Base-by-base conservation (phyloP, 495 filamentous ascomycete genomes). In the Beverwykella pulmonaria region DNA sequence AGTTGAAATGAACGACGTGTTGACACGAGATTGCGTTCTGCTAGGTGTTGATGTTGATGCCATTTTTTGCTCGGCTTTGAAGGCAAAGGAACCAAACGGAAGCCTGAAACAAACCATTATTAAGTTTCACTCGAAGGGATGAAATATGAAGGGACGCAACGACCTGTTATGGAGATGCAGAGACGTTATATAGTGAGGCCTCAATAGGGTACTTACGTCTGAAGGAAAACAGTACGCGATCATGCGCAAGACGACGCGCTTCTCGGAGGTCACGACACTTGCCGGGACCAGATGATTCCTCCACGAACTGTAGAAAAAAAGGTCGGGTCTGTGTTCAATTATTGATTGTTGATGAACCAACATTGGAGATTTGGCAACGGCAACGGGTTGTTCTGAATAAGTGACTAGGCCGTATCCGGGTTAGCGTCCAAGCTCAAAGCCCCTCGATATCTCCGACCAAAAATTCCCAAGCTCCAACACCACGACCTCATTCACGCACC, bases 1-100 rank as follows among this genome's bases (percentile, higher is more conserved):
- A 23, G 57, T 29, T 14, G 57, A 61, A 1, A 49, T 15, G 26
- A 67, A 67, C 1, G 50, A 50, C 3, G 32, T n/a, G 10, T 23
- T 61, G 36, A 67, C 29, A 7, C 30, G 52, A 10, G 49, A 41
- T 14, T 9, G 39, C 39, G 5, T 44, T 44, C 39, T 26, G 1
- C 20, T 17, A 54, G 52, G 17, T 4, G 48, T 6, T 23, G 52
- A 19, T 8, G 52, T 9, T 15, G 12, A 4, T 54, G 27, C 10
- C 52, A 54, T 54, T 26, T 2, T 19, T 34, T 6, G 48, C 20
- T 25, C 9, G 17, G 2, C 9, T 12, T n/a, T 4, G 3, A 14
- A n/a, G 39, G 17, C 3, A 14, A 44, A 44, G 17, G 2, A n/a
- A n/a, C 5, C 8, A 44, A 9, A 44, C 2, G 15, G 17, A n/a